Evolutionary conservation across 192 early-diverging fungal genomes (phyloP), one percentile per base, ranked within the genome.

Genomic region (Phlyctochytrium arcticum): DNA sequence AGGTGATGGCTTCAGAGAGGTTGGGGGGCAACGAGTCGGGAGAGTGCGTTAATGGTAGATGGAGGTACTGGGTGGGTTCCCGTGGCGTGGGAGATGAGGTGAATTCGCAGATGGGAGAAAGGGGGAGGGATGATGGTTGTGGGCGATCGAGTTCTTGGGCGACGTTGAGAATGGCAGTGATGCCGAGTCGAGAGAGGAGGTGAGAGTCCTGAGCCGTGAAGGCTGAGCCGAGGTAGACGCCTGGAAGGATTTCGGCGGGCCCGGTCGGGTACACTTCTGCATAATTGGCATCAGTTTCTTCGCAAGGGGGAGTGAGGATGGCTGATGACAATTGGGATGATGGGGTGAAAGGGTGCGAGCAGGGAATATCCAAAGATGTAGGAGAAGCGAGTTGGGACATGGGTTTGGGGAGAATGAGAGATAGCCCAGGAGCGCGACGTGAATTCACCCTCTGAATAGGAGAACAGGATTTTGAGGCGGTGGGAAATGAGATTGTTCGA

Each of bases 121-220:
- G 56, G 47, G 24, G 50, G 29, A 33, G n/a, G 32, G 32, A 15
- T 4, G 56, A n/a, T 77, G 82, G 58, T 84, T 79, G 31, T 72
- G 39, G 39, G 39, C 15, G 54, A n/a, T n/a, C n/a, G n/a, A 92
- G 83, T 64, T 92, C 90, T 19, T 81, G 68, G n/a, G 88, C 90
- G n/a, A 90, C 88, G 73, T 91, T 91, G 46, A 92, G 36, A 35
- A 92, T 81, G 30, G 59, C 76, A 2, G 76, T 73, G 62, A 91
- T 79, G 23, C 72, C 69, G 12, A 87, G 72, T 30, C 71, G 42
- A 0, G 72, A 58, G 0, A 92, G 68, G 3, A 74, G 44, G 7
- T 50, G 49, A 4, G 72, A 34, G 62, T 90, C 78, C 27, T 63
- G 60, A n/a, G 88, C 86, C 61, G 86, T 88, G 36, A 78, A 66